Evolutionary conservation across 495 filamentous ascomycete genomes (phyloP).

Genomic region (Penicillium daleae): DNA sequence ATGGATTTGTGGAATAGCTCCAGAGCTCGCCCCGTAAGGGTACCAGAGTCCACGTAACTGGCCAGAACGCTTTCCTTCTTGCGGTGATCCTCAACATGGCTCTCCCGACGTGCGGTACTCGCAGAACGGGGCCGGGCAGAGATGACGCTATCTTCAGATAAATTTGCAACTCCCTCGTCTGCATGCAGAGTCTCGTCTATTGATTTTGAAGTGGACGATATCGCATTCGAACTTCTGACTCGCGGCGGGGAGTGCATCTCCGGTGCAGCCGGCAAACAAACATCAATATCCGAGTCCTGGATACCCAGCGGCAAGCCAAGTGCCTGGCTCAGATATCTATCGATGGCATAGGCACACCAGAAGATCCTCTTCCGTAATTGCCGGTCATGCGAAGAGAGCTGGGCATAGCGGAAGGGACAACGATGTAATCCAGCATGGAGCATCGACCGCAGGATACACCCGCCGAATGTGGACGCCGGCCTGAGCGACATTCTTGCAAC

Average conservation of each 20-base stretch:
- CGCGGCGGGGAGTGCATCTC: slow-evolving; percentile 36
- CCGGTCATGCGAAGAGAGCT: slow-evolving; percentile 45
- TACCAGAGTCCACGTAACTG: slow-evolving; percentile 46
- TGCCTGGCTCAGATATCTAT: slow-evolving; percentile 52
- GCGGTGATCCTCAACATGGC: slow-evolving; percentile 14
- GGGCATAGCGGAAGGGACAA: slow-evolving; percentile 47
- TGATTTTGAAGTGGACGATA: background rate
- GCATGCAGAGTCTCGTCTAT: background rate
- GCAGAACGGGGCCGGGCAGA: background rate
- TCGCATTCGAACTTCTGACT: slow-evolving; percentile 4
- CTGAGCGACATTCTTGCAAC: slow-evolving; percentile 46
- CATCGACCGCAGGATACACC: slow-evolving; percentile 45
- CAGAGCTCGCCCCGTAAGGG: slow-evolving; percentile 43
- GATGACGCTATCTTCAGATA: background rate
- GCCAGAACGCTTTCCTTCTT: slow-evolving; percentile 39
- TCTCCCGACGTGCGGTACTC: background rate
- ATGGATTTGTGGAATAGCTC: slow-evolving; percentile 50
- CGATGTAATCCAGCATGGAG: slow-evolving; percentile 48
- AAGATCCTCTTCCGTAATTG: slow-evolving; percentile 52
- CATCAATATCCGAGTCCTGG: slow-evolving; percentile 49
- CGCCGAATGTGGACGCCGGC: slow-evolving; percentile 43
- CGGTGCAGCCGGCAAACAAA: slow-evolving; percentile 37
- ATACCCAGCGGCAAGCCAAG: slow-evolving; percentile 50
- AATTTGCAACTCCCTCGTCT: background rate
- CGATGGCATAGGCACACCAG: slow-evolving; percentile 55